A percentile compares a stretch with the other conserved stretches of the same genome.
phyloP scores from a whole-genome alignment of 2,329 filamentous ascomycete species.

The Stachybotrys chlorohalonatus region DNA sequence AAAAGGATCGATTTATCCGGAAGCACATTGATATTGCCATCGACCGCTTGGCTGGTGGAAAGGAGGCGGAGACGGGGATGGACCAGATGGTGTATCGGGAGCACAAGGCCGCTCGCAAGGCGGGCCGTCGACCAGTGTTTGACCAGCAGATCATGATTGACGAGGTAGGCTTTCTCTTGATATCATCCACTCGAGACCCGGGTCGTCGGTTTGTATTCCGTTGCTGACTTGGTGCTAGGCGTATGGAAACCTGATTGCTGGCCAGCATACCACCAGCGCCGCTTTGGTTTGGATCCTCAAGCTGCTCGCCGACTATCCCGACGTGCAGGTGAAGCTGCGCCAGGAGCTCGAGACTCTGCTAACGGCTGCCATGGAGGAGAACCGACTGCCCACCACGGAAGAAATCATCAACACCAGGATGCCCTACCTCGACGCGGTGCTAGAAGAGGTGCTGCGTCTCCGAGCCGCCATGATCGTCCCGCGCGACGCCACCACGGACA shows the following conservation, averaged over 20 bases:
- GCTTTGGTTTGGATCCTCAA: not conserved
- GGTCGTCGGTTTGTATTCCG: too few species aligned
- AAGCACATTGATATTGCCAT: too few species aligned
- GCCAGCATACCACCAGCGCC: not conserved
- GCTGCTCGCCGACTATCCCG: not conserved
- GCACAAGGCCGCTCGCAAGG: too few species aligned
- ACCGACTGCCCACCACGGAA: not conserved
- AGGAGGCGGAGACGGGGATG: too few species aligned
- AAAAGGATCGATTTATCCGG: too few species aligned
- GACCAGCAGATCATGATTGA: not conserved
- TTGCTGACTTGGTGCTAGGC: not conserved
- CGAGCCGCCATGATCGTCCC: not conserved
- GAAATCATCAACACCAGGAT: not conserved
- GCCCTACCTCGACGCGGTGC: not conserved
- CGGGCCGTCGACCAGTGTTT: too few species aligned
- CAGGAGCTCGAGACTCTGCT: not conserved
- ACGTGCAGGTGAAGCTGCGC: not conserved
- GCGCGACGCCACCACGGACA: not conserved
- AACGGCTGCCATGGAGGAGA: not conserved
- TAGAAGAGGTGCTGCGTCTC: not conserved
- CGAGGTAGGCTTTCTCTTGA: not conserved
- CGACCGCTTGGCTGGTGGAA: too few species aligned
- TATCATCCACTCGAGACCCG: too few species aligned
- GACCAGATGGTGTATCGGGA: too few species aligned
- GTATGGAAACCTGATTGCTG: not conserved